Conservation (phyloP, 2,329 filamentous ascomycete genomes). For the Phialophora chinensis region DNA sequence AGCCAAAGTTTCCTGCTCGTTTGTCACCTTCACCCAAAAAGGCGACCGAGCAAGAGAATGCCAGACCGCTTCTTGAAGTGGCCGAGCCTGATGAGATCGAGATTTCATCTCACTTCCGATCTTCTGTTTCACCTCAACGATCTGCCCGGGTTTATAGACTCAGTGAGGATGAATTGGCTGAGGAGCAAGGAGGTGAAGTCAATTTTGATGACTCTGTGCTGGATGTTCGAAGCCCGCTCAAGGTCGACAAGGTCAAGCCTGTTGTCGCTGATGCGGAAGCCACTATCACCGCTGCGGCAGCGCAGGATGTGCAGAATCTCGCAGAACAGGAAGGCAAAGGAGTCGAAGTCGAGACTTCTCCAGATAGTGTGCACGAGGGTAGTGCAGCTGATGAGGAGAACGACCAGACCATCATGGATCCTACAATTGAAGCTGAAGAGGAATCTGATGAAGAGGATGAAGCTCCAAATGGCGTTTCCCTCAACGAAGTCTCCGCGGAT, state of each 20-base stretch:
- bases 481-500: background rate
- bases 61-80: background rate
- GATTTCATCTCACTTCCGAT: conserved; percentile 38
- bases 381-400: background rate
- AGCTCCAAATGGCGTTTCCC: background rate
- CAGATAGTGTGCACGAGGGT: background rate
- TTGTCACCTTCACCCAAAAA: conserved; percentile 27
- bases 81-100: conserved; percentile 29
- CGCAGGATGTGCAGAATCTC: conserved; percentile 1
- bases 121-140: conserved; percentile 38
- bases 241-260: conserved; percentile 33
- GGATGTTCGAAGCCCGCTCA: conserved; percentile 36
- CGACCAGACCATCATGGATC: conserved; percentile 31
- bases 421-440: conserved; percentile 35
- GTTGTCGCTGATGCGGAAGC: conserved; percentile 29
- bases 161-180: conserved; percentile 36
- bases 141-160: conserved; percentile 32
- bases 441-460: conserved; percentile 10
- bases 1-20: conserved; percentile 39
- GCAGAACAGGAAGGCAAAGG: background rate
- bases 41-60: background rate
- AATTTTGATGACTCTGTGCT: conserved; percentile 41
- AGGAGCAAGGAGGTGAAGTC: conserved; percentile 25
- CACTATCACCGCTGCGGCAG: background rate
- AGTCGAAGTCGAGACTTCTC: conserved; percentile 2